phyloP scores from a whole-genome alignment of 345 rosid genomes.

The Aethionema arabicum region DNA sequence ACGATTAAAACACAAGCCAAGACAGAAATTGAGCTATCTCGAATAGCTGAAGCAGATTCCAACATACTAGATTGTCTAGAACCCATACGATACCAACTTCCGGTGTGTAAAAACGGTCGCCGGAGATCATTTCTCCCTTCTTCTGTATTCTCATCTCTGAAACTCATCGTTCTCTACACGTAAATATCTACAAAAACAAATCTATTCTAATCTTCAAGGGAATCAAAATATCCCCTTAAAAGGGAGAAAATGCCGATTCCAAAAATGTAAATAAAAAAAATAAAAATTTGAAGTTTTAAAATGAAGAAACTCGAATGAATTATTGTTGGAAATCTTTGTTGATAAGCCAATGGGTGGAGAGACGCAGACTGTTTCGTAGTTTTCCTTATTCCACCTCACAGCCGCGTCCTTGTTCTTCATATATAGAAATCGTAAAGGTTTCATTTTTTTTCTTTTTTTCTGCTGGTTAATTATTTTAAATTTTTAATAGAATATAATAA shows the following conservation, averaged over 20 bases:
- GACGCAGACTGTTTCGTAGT: constrained; percentile 30
- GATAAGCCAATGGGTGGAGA: constrained; percentile 32
- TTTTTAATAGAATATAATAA: too few relatives aligned
- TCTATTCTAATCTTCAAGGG: constrained; percentile 1
- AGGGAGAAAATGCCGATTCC: constrained; percentile 7
- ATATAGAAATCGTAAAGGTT: constrained; percentile 17
- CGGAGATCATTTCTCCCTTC: constrained; percentile 72
- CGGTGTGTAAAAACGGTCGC: constrained; percentile 88
- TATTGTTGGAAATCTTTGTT: constrained; percentile 1
- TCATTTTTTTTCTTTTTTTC: neutral
- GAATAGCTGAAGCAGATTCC: constrained; percentile 78
- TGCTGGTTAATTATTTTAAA: neutral
- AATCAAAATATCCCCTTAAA: neutral
- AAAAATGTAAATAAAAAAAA: neutral
- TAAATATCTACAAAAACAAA: constrained; percentile 9
- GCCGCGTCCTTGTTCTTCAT: constrained; percentile 7
- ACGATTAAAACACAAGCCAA: constrained; percentile 90
- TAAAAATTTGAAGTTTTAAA: neutral
- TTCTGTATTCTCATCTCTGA: constrained; percentile 82
- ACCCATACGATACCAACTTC: constrained; percentile 98
- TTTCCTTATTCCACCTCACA: constrained; percentile 33
- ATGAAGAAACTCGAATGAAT: neutral
- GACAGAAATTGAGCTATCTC: constrained; percentile 87
- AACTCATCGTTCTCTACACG: constrained; percentile 53
- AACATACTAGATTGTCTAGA: constrained; percentile 88